Conservation (phyloP, 768 basidiomycete genomes). For the Amanita rimosa region DNA sequence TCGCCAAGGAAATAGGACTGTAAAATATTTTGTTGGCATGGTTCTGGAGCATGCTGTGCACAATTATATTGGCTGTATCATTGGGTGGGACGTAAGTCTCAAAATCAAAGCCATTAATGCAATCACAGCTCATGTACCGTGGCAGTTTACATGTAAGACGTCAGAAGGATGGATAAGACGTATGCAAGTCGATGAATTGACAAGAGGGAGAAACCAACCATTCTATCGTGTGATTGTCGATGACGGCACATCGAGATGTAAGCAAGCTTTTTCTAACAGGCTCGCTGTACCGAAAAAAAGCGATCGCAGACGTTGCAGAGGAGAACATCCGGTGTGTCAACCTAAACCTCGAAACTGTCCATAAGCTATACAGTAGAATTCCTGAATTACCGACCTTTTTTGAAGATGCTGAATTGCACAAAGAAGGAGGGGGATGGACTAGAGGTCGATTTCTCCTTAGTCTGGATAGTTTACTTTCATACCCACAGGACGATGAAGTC, state of each 20-base stretch:
- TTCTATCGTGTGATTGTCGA: conserved; percentile 31
- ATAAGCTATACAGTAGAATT: not conserved
- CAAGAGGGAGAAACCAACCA: conserved; percentile 32
- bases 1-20: conserved; percentile 11
- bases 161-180: conserved; percentile 29
- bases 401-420: conserved; percentile 5
- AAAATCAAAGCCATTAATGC: not conserved
- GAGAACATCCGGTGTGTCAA: conserved; percentile 17
- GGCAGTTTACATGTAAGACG: conserved; percentile 24
- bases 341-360: not conserved
- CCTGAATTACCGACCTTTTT: conserved; percentile 9
- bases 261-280: conserved; percentile 7
- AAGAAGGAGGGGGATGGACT: conserved; percentile 15
- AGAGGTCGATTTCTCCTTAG: conserved; percentile 18
- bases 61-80: conserved; percentile 31
- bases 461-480: conserved; percentile 22
- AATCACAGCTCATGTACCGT: not conserved
- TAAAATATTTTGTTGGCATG: conserved; percentile 40
- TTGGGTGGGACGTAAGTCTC: conserved; percentile 36
- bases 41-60: conserved; percentile 28
- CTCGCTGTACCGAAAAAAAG: not conserved
- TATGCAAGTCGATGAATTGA: conserved; percentile 30
- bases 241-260: conserved; percentile 27
- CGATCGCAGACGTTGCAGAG: conserved; percentile 21
- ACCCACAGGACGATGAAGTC: conserved; percentile 29